Percentiles rank a stretch among this genome's conserved stretches.
phyloP scores from a whole-genome alignment of 257 asterid genomes.

The Paraleonurus japonicus region DNA sequence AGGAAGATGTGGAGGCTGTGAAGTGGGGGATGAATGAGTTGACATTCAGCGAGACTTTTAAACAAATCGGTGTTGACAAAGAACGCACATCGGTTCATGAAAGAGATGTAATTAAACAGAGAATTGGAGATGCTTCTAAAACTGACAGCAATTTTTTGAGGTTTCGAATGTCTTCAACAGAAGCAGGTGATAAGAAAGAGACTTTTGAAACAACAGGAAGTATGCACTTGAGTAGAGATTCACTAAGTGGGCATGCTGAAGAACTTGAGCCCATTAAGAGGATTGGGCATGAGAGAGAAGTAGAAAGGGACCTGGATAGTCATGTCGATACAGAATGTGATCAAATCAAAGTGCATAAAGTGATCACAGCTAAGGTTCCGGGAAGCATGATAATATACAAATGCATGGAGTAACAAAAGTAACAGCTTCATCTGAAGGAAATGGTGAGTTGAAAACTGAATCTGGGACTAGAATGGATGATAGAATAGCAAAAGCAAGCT shows the following conservation, averaged over 20 bases:
- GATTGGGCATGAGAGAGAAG: constrained; percentile 30
- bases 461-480: constrained; percentile 28
- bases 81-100: constrained; percentile 28
- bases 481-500: constrained; percentile 33
- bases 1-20: constrained; percentile 33
- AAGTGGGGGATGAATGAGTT: constrained; percentile 31
- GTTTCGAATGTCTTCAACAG: constrained; percentile 26
- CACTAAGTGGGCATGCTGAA: constrained; percentile 31
- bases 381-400: constrained; percentile 30
- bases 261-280: constrained; percentile 33
- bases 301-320: constrained; percentile 29
- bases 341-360: constrained; percentile 26
- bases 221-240: constrained; percentile 26
- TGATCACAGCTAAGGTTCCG: constrained; percentile 21
- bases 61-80: constrained; percentile 21
- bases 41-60: constrained; percentile 21
- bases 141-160: constrained; percentile 28
- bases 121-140: constrained; percentile 22
- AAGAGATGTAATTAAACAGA: constrained; percentile 33
- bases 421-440: constrained; percentile 33
- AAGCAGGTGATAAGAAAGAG: constrained; percentile 25
- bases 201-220: constrained; percentile 26
- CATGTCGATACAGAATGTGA: constrained; percentile 30
- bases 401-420: constrained; percentile 33
- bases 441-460: constrained; percentile 31